These are phyloP conservation scores for Kwoniella sp. DNA, from an alignment of 768 basidiomycete species.

Conservation along the genomic window DNA sequence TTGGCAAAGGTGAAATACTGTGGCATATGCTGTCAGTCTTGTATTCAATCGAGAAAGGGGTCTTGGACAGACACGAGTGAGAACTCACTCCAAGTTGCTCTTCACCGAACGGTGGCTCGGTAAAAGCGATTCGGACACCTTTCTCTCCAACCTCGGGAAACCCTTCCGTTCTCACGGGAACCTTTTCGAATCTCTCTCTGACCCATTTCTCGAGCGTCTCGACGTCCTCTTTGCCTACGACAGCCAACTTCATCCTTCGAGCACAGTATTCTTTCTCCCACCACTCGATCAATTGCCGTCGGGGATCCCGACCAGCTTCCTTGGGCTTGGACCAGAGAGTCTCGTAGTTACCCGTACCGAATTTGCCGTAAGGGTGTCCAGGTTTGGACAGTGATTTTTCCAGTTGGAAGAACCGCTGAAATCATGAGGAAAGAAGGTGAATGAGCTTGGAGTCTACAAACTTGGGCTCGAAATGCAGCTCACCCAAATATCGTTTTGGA, in stretches of 20 bases:
- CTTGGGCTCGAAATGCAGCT: slow-evolving; percentile 55
- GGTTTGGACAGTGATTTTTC: slow-evolving; percentile 80
- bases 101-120: slow-evolving; percentile 40
- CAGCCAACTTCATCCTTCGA: slow-evolving; percentile 64
- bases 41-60: slow-evolving; percentile 5
- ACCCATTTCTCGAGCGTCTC: slow-evolving; percentile 53
- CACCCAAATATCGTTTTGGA: slow-evolving; percentile 73
- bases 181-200: slow-evolving; percentile 49
- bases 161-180: slow-evolving; percentile 46
- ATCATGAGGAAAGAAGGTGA: neutral
- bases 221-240: slow-evolving; percentile 56
- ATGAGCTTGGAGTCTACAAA: slow-evolving; percentile 26
- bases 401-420: slow-evolving; percentile 84
- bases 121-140: slow-evolving; percentile 46
- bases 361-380: slow-evolving; percentile 86
- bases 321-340: slow-evolving; percentile 58
- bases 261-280: slow-evolving; percentile 58
- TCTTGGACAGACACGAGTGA: neutral
- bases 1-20: slow-evolving; percentile 64
- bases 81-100: slow-evolving; percentile 51
- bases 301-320: slow-evolving; percentile 54
- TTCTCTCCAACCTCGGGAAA: slow-evolving; percentile 33
- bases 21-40: slow-evolving; percentile 26
- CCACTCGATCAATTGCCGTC: slow-evolving; percentile 59
- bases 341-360: slow-evolving; percentile 75